Conservation (phyloP, 176 grass and related monocot genomes). For the Urochloa ruziziensis region DNA sequence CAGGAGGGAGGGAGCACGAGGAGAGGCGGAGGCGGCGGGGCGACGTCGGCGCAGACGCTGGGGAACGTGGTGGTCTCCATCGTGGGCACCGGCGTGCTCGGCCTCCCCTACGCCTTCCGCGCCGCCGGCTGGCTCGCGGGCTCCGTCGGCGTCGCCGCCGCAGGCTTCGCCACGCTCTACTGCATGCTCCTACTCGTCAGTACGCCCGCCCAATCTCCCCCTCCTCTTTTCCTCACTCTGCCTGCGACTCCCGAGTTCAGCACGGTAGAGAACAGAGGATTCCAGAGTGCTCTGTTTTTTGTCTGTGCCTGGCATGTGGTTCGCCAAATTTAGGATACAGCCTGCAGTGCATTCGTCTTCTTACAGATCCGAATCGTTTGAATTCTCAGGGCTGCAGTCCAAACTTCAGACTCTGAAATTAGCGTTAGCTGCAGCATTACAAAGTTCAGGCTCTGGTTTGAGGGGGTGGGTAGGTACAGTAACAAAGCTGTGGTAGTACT, state of each 20-base stretch:
- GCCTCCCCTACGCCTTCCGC: slow-evolving; percentile 85
- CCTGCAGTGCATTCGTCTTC: no score
- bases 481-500: neutral
- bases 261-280: neutral
- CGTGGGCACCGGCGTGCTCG: slow-evolving; percentile 83
- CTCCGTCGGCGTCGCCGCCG: slow-evolving; percentile 56
- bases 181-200: slow-evolving; percentile 96
- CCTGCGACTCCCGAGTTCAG: neutral
- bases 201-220: neutral
- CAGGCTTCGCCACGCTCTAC: slow-evolving; percentile 65
- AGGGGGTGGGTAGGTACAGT: neutral
- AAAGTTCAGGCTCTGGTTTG: neutral
- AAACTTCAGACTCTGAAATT: neutral
- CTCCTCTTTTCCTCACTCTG: no score
- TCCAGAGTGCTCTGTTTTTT: neutral
- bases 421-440: neutral
- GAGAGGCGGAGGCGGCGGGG: slow-evolving; percentile 12
- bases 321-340: no score
- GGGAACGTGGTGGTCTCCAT: slow-evolving; percentile 91
- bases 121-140: slow-evolving; percentile 73
- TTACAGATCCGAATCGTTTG: neutral
- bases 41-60: slow-evolving; percentile 68
- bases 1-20: neutral
- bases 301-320: no score
- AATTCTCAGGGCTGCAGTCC: neutral